Conservation (phyloP, 164 flowering plant species). For the Nymphaea colorata region DNA sequence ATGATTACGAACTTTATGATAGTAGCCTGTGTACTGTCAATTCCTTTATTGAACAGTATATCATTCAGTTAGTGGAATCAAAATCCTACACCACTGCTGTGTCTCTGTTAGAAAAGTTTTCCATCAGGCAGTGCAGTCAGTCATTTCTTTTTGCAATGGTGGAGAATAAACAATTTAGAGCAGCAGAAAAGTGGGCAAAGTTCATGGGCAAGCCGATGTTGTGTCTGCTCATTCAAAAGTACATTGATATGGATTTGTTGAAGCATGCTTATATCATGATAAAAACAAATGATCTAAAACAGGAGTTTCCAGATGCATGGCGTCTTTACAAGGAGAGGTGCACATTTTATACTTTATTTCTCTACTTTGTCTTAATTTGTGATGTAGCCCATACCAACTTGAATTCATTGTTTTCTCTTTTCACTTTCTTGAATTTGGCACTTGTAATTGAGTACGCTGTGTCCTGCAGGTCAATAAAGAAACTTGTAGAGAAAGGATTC, state of each 20-base stretch:
- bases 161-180: slow-evolving; percentile 41
- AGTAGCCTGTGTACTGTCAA: slow-evolving; percentile 25
- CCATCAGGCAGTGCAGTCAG: slow-evolving; percentile 49
- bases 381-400: neutral
- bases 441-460: neutral
- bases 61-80: slow-evolving; percentile 39
- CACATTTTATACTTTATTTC: neutral
- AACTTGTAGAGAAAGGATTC: slow-evolving; percentile 80
- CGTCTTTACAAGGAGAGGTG: slow-evolving; percentile 71
- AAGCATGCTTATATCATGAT: slow-evolving; percentile 53
- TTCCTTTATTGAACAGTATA: slow-evolving; percentile 40
- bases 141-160: slow-evolving; percentile 56
- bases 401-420: neutral
- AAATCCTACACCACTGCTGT: slow-evolving; percentile 65
- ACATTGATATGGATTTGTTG: slow-evolving; percentile 44
- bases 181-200: slow-evolving; percentile 95
- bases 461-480: slow-evolving; percentile 56
- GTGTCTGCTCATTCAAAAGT: slow-evolving; percentile 51
- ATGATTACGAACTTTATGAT: slow-evolving; percentile 17
- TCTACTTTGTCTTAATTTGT: neutral
- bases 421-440: neutral
- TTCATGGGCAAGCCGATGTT: slow-evolving; percentile 81
- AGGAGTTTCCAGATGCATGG: slow-evolving; percentile 66
- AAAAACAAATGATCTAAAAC: slow-evolving; percentile 55
- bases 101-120: slow-evolving; percentile 53